Conservation (phyloP, 768 basidiomycete genomes). For the Lanmaoa pseudosensibilis region DNA sequence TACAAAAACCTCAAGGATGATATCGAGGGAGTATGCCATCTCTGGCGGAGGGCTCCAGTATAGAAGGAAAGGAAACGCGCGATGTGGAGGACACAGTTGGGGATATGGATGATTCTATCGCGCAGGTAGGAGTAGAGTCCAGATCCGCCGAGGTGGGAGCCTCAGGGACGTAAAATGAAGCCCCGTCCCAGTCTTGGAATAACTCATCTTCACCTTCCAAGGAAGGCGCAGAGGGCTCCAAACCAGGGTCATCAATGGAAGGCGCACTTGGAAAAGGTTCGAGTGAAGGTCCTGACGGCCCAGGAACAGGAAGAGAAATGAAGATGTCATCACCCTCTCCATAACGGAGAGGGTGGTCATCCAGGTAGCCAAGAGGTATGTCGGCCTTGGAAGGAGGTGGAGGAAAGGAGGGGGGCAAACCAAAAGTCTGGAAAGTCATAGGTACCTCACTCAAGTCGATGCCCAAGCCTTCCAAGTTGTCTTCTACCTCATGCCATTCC, state of each 20-base stretch:
- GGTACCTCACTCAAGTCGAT: constrained; percentile 8
- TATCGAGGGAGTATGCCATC: constrained; percentile 31
- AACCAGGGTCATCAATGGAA: constrained; percentile 25
- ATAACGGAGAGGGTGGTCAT: constrained; percentile 40
- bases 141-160: neutral
- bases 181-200: constrained; percentile 24
- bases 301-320: constrained; percentile 36
- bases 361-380: constrained; percentile 38
- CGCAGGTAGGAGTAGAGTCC: neutral
- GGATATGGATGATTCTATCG: neutral
- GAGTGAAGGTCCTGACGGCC: constrained; percentile 48
- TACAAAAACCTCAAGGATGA: constrained; percentile 23
- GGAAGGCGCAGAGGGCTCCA: constrained; percentile 51
- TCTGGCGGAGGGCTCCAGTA: constrained; percentile 3
- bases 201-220: constrained; percentile 25
- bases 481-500: constrained; percentile 52
- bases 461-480: constrained; percentile 32
- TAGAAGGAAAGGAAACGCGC: constrained; percentile 1
- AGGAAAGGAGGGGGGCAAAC: constrained; percentile 26
- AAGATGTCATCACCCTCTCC: constrained; percentile 31
- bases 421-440: constrained; percentile 7
- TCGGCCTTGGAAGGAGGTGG: constrained; percentile 42
- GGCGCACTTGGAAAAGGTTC: constrained; percentile 38
- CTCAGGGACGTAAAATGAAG: constrained; percentile 6
- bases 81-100: neutral